Evolutionary conservation across 176 grass and related monocot genomes (phyloP).

Genomic region (Oryza nivara): DNA sequence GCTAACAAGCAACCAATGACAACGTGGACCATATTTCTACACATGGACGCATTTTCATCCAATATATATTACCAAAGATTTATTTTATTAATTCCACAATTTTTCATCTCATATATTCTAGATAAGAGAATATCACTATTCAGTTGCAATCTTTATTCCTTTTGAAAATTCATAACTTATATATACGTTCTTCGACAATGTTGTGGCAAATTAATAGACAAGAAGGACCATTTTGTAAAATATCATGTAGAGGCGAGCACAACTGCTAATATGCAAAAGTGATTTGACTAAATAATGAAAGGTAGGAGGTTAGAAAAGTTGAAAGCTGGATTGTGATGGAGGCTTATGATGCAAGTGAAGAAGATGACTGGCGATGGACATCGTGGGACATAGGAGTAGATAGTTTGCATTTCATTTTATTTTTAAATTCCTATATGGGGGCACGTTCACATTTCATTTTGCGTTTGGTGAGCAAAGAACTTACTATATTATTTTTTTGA

Average conservation of each 20-base stretch:
- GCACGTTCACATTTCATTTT: slow-evolving; percentile 22
- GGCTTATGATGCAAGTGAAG: slow-evolving; percentile 16
- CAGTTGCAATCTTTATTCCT: neutral
- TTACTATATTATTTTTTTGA: neutral
- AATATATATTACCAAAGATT: neutral
- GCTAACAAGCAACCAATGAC: neutral
- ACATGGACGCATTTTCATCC: neutral
- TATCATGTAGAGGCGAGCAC: neutral
- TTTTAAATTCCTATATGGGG: neutral
- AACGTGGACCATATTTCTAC: neutral
- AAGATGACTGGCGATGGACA: neutral
- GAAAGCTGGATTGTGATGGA: slow-evolving; percentile 18
- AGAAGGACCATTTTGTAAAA: neutral
- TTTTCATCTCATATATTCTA: neutral
- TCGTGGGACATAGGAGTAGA: neutral
- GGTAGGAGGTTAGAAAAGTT: neutral
- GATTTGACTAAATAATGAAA: slow-evolving; percentile 15
- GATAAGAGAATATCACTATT: neutral
- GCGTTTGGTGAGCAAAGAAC: neutral
- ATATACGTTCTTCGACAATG: neutral
- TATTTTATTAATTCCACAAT: neutral
- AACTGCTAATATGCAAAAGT: slow-evolving; percentile 4
- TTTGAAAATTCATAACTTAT: neutral
- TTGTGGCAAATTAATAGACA: neutral
- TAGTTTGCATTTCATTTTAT: neutral